phyloP scores from a whole-genome alignment of 2,329 filamentous ascomycete species.

The Cordyceps tenuipes region DNA sequence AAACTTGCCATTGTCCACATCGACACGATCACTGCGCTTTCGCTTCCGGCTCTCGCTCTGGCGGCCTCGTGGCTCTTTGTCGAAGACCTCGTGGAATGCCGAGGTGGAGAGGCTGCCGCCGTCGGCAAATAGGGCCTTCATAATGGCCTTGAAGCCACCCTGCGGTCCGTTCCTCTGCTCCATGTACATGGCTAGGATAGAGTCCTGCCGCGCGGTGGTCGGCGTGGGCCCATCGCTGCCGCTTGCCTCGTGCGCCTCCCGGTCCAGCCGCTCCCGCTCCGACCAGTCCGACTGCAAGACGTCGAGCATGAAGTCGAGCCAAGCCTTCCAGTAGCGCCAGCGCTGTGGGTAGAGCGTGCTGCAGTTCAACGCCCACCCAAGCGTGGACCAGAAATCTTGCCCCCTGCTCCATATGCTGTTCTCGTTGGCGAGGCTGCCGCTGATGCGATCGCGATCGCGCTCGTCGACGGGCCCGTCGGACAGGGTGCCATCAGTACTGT shows the following conservation, averaged over 20 bases:
- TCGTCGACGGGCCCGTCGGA: conserved; percentile 33
- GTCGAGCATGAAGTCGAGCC: conserved; percentile 73
- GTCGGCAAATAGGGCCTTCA: conserved; percentile 61
- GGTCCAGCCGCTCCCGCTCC: conserved; percentile 45
- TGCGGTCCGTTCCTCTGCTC: conserved; percentile 36
- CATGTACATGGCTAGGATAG: conserved; percentile 55
- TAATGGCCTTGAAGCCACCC: conserved; percentile 43
- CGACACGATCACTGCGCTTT: conserved; percentile 39
- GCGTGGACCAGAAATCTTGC: conserved; percentile 78
- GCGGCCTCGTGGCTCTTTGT: conserved; percentile 45
- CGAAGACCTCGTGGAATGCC: conserved; percentile 59
- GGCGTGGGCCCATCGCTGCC: conserved; percentile 19
- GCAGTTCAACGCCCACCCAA: conserved; percentile 93
- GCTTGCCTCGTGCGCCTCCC: conserved; percentile 20
- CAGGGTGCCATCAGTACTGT: conserved; percentile 34
- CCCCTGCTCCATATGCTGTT: conserved; percentile 66
- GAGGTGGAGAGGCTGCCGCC: conserved; percentile 44
- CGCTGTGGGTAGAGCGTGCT: conserved; percentile 62
- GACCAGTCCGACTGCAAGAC: conserved; percentile 65
- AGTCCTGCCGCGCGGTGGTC: conserved; percentile 34
- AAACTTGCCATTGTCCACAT: conserved; percentile 52
- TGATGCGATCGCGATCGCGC: conserved; percentile 30
- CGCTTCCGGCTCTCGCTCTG: conserved; percentile 35
- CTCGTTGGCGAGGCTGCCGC: conserved; percentile 51
- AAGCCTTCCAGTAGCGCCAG: conserved; percentile 75